phyloP scores from a whole-genome alignment of 805 yeast species.

The Candida anglica region DNA sequence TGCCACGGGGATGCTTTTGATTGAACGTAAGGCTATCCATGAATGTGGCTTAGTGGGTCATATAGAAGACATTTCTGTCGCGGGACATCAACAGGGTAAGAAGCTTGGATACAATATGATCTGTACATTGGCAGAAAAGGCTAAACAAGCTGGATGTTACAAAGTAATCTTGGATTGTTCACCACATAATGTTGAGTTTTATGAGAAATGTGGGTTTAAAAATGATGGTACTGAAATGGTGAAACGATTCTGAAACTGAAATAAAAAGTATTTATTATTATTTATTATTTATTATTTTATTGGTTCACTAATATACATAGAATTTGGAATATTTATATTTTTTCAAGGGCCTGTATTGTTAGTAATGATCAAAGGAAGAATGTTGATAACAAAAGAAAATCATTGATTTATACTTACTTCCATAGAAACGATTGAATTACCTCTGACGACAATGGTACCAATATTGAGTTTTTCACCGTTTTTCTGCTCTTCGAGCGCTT shows the following conservation, averaged over 20 bases:
- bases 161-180: slow-evolving; percentile 89
- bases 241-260: slow-evolving; percentile 30
- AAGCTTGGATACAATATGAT: slow-evolving; percentile 71
- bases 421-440: slow-evolving; percentile 71
- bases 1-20: slow-evolving; percentile 77
- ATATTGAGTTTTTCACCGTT: slow-evolving; percentile 50
- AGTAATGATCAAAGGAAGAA: slow-evolving; percentile 16
- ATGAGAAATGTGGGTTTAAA: slow-evolving; percentile 79
- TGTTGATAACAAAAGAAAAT: too few relatives aligned
- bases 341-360: slow-evolving; percentile 34
- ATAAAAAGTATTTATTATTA: not conserved
- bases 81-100: slow-evolving; percentile 73
- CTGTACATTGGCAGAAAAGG: slow-evolving; percentile 55
- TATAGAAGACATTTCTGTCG: slow-evolving; percentile 90
- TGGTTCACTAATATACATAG: slow-evolving; percentile 2
- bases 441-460: slow-evolving; percentile 71
- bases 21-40: slow-evolving; percentile 84
- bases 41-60: slow-evolving; percentile 85
- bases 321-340: slow-evolving; percentile 11
- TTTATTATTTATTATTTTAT: not conserved
- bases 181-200: slow-evolving; percentile 75
- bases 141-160: slow-evolving; percentile 64
- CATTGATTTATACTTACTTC: slow-evolving; percentile 63
- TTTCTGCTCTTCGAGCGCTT: slow-evolving; percentile 58
- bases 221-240: slow-evolving; percentile 71